Base-by-base conservation (phyloP, 2,329 filamentous ascomycete genomes). In the Cordyceps pruinosa region DNA sequence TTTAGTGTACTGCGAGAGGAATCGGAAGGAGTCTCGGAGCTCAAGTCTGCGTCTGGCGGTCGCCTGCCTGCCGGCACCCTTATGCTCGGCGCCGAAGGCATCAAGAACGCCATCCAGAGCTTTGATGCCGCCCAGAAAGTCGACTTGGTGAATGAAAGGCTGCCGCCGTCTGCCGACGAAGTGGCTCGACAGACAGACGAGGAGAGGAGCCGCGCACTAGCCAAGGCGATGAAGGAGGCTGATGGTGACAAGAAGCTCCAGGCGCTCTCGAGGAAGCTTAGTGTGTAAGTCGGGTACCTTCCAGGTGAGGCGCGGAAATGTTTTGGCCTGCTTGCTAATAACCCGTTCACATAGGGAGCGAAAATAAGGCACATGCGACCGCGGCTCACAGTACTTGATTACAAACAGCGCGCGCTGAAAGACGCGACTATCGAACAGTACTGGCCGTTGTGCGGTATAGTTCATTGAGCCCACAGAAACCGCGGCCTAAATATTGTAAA, bases 1-100 rank as follows among this genome's bases (percentile, higher is more conserved):
- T 99, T 99, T 86, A 93, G 97, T 72, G 94, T 99, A 51, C 76
- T 99, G 65, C 90, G 94, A 67, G 94, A 99, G 75, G 94, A 99
- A 74, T 96, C 92, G 2, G 94, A 99, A 77, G 85, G 88, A 66
- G 92, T 99, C 57, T 96, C 92, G 37, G 94, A 99, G 74, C 84
- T 99, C 72, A 99, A 99, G 83, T 97, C 93, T 49, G 93, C 92
- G 42, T 88, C 91, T 60, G 94, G 94, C 64, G 94, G 94, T 59
- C 86, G 92, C 67, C 81, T 99, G 61, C 94, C 94, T 2, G 91
- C 92, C 9, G 94, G 94, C 58, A 99, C 94, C 9, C 86, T 99
- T 61, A 97, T 99, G 94, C 83, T 97, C 53, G 94, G 94, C 58
- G 93, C 94, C 1, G 94, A 99, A 75, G 94, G 94, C 58, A 97